Conservation (phyloP, 2,329 filamentous ascomycete genomes). For the Calonectria honghensis region DNA sequence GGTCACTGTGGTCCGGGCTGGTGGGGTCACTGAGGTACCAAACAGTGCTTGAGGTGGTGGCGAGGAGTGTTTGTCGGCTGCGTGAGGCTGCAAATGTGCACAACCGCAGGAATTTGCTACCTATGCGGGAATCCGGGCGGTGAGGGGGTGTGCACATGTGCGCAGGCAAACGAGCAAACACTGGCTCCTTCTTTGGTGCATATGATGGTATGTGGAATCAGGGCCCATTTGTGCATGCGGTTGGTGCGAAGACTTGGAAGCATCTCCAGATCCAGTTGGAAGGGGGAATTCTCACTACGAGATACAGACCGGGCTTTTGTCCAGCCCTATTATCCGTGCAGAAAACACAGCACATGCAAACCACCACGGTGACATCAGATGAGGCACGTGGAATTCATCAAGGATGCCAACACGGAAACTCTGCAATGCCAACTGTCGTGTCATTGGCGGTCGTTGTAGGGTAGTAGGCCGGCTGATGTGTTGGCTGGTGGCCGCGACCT, state of each 20-base stretch:
- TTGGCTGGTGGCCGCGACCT: conserved; percentile 10
- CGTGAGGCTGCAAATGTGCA: conserved; percentile 1
- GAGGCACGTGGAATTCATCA: conserved; percentile 32
- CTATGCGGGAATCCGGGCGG: background rate
- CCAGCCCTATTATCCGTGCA: background rate
- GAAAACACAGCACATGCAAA: conserved; percentile 5
- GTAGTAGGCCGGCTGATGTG: conserved; percentile 23
- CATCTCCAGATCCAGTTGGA: background rate
- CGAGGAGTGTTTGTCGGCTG: conserved; percentile 6
- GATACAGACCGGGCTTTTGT: too few species aligned
- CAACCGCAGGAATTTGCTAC: background rate
- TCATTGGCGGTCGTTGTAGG: conserved; percentile 28
- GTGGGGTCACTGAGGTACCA: conserved; percentile 2
- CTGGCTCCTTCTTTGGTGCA: background rate
- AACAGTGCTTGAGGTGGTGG: background rate
- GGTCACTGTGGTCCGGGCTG: conserved; percentile 25
- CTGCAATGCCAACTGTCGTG: background rate
- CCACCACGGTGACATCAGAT: background rate
- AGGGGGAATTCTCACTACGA: background rate
- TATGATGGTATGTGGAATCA: background rate
- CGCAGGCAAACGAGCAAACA: background rate
- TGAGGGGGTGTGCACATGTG: conserved; percentile 2
- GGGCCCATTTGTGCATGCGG: background rate
- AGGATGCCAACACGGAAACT: conserved; percentile 16
- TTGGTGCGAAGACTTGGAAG: background rate